Evolutionary conservation across 2,329 filamentous ascomycete species (phyloP).

Genomic region (Fusarium anthophilum): DNA sequence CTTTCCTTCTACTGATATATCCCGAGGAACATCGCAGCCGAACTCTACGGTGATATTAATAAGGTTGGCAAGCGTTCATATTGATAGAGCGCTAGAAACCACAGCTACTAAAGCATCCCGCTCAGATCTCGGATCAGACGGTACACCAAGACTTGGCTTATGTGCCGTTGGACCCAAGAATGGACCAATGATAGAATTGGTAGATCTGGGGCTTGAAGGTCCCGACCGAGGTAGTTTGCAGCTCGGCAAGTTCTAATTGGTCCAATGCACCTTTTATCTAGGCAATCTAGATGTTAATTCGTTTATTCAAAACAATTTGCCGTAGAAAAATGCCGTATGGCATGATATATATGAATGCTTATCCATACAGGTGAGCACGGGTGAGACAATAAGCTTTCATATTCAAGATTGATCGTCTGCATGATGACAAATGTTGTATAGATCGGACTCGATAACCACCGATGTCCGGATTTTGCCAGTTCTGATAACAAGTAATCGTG

Average conservation of each 20-base stretch:
- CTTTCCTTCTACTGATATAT: not conserved
- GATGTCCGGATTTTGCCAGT: not conserved
- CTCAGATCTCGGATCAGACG: not conserved
- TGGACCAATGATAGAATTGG: not conserved
- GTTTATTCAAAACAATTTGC: not conserved
- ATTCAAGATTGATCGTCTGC: not conserved
- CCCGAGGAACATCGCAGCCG: not conserved
- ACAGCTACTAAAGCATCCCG: not conserved
- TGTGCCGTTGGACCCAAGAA: not conserved
- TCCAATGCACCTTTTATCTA: not conserved
- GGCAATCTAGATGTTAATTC: too few relatives aligned
- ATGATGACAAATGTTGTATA: not conserved
- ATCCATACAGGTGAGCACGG: not conserved
- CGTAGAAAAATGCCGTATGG: not conserved
- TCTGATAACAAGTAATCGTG: not conserved
- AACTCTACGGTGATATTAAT: too few relatives aligned
- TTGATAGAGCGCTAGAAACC: not conserved
- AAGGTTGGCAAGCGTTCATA: not conserved
- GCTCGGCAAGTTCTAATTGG: not conserved
- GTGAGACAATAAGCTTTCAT: not conserved
- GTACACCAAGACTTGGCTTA: too few relatives aligned
- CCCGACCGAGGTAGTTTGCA: not conserved
- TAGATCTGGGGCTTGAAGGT: not conserved
- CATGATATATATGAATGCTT: not conserved
- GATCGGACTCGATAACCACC: not conserved